Percentiles rank a stretch among this genome's conserved stretches.
Evolutionary conservation across 768 basidiomycete species (phyloP).

Genomic region (Candolleomyces efflorescens): DNA sequence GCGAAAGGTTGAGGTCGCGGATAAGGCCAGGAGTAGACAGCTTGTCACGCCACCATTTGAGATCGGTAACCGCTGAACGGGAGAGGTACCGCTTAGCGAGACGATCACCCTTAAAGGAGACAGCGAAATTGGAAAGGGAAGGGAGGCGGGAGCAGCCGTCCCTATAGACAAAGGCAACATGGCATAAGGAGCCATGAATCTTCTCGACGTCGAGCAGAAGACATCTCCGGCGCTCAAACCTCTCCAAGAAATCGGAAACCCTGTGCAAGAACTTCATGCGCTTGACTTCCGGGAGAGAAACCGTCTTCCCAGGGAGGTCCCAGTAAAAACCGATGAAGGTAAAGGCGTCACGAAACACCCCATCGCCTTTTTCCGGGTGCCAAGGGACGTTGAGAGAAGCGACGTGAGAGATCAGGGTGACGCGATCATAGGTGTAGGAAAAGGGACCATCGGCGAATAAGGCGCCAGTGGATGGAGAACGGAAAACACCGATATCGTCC

Average conservation of each 20-base stretch:
- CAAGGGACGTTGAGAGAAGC: conserved; percentile 14
- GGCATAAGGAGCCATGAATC: conserved; percentile 25
- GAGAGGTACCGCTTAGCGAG: conserved; percentile 12
- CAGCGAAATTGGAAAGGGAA: conserved; percentile 17
- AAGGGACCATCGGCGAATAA: neutral
- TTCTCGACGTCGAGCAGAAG: conserved; percentile 25
- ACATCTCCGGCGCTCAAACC: conserved; percentile 9
- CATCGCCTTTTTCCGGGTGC: conserved; percentile 19
- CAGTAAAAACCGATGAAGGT: conserved; percentile 28
- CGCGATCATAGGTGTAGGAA: neutral
- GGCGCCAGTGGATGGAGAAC: neutral
- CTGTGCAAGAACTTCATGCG: conserved; percentile 19
- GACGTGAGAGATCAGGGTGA: neutral
- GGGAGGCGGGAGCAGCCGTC: conserved; percentile 15
- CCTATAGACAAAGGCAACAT: conserved; percentile 23
- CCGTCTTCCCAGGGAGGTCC: conserved; percentile 17
- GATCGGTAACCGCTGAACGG: conserved; percentile 15
- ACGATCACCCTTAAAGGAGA: conserved; percentile 11
- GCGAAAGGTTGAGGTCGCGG: conserved; percentile 11
- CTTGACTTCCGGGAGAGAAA: conserved; percentile 25
- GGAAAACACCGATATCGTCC: conserved; percentile 3
- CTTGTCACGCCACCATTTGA: conserved; percentile 25
- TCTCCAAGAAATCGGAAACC: conserved; percentile 9
- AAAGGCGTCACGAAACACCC: conserved; percentile 12
- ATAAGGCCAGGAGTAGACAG: conserved; percentile 1